Base-by-base conservation (phyloP, 345 rosid genomes). In the Laguncularia racemosa region DNA sequence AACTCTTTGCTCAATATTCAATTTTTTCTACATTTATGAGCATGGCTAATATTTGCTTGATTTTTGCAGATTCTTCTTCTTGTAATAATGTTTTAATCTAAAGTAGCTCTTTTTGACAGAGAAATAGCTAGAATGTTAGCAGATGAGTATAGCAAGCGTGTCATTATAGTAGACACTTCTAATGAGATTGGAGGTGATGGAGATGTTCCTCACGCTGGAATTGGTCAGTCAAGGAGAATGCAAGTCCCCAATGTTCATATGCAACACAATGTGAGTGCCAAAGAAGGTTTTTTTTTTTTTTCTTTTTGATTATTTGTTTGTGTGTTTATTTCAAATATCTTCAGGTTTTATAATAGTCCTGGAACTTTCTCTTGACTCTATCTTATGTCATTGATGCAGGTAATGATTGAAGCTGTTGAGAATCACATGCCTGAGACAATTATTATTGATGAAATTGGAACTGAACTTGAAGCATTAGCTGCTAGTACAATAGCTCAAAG, bases 341-440 rank as follows among this genome's bases (percentile, higher is more conserved):
- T 33, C 3, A 33, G 40, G 40, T 33, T 33, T 33, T 33, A 33
- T 4, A 33, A 9, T 33, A 33, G 40, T 33, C 9, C 40, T 33
- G 11, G 9, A 33, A 33, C 40, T 33, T 33, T 6, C 40, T 33
- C 11, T 33, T 33, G 40, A 33, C 40, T 33, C 40, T 33, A 1
- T 53, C 52, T 23, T 4, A 62, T 46, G 46, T 18, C 43, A 26
- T 48, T 17, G 38, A 28, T 65, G 46, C 74, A 92, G 96, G 89
- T 92, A 58, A 92, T 92, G 98, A 89, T 92, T 52, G 98, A 92
- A 90, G 98, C 96, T 5, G 93, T 92, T 46, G 98, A 92, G 81
- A 92, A 92, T 71, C 98, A 92, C 71, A 89, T 86, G 96, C 96
- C 98, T n/a, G 74, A 92, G 84, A 73, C 84, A 23, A 84, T 92